Evolutionary conservation across 768 basidiomycete genomes (phyloP).

Genomic region (Lactifluus rugatus): DNA sequence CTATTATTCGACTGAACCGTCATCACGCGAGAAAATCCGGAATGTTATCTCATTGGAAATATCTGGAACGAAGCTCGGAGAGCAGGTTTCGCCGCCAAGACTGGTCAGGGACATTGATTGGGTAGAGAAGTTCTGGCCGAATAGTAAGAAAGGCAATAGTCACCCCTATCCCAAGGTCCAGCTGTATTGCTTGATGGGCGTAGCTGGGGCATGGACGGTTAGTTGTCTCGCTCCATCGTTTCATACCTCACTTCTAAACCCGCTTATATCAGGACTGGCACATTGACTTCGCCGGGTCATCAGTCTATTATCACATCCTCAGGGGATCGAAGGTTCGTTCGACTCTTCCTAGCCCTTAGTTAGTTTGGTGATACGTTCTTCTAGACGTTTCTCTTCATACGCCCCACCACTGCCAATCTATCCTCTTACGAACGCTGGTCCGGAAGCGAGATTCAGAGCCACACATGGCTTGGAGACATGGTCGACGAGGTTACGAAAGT

Average conservation of each 20-base stretch:
- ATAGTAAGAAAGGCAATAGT: conserved; percentile 54
- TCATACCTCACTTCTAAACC: not conserved
- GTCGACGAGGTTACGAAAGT: conserved; percentile 87
- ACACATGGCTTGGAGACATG: conserved; percentile 87
- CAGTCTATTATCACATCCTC: conserved; percentile 95
- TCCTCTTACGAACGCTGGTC: conserved; percentile 92
- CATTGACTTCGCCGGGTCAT: conserved; percentile 94
- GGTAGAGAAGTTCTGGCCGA: conserved; percentile 95
- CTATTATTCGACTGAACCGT: conserved; percentile 63
- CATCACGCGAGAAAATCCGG: conserved; percentile 71
- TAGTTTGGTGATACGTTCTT: not conserved
- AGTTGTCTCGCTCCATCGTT: conserved; percentile 23
- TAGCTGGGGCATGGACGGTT: conserved; percentile 89
- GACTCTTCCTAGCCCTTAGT: conserved; percentile 9
- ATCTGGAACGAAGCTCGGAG: conserved; percentile 72
- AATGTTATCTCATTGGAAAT: conserved; percentile 97
- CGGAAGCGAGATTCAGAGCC: conserved; percentile 80
- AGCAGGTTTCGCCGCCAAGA: conserved; percentile 71
- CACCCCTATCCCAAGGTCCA: conserved; percentile 88
- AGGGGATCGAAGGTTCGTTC: conserved; percentile 65
- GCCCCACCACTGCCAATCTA: conserved; percentile 77
- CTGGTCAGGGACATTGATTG: conserved; percentile 87
- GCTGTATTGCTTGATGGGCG: conserved; percentile 95
- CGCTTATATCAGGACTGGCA: conserved; percentile 79
- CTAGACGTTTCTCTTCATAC: conserved; percentile 94